Percentiles rank a stretch among this genome's conserved stretches.
These are phyloP conservation scores for Penicillium dipodomyicola DNA, from an alignment of 495 filamentous ascomycete genomes.

Conservation along the genomic window DNA sequence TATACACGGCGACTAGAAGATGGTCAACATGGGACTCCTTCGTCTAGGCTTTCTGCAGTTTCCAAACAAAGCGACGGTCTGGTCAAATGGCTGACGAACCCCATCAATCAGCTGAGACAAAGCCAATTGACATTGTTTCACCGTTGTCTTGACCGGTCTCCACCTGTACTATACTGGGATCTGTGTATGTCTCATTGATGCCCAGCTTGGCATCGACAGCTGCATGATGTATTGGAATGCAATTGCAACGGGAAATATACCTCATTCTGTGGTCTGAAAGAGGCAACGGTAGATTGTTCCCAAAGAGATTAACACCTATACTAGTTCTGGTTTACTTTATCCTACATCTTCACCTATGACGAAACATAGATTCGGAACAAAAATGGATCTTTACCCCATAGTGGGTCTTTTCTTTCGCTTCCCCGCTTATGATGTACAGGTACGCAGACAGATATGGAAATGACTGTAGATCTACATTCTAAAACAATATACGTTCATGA, in stretches of 20 bases:
- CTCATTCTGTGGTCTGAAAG: background rate
- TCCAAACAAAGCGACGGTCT: background rate
- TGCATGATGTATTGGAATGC: background rate
- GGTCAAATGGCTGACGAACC: background rate
- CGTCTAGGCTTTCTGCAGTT: too few relatives aligned
- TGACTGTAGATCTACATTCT: background rate
- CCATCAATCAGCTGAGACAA: background rate
- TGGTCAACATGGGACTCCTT: too few relatives aligned
- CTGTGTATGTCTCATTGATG: background rate
- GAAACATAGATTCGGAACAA: background rate
- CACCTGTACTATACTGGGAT: background rate
- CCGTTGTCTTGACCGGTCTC: background rate
- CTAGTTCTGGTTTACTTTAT: background rate
- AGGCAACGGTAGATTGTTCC: background rate
- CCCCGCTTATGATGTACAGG: background rate
- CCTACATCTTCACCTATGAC: background rate
- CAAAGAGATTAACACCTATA: background rate
- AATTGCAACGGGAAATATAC: background rate
- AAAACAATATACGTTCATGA: constrained; percentile 15
- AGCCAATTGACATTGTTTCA: background rate
- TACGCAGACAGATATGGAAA: background rate
- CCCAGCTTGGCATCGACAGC: background rate
- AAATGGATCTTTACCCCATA: background rate
- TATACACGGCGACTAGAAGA: background rate
- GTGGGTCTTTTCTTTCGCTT: background rate